Evolutionary conservation across 73 alveolate genomes (phyloP), one percentile per base, ranked within the genome.

Genomic region (Tetrahymena borealis): DNA sequence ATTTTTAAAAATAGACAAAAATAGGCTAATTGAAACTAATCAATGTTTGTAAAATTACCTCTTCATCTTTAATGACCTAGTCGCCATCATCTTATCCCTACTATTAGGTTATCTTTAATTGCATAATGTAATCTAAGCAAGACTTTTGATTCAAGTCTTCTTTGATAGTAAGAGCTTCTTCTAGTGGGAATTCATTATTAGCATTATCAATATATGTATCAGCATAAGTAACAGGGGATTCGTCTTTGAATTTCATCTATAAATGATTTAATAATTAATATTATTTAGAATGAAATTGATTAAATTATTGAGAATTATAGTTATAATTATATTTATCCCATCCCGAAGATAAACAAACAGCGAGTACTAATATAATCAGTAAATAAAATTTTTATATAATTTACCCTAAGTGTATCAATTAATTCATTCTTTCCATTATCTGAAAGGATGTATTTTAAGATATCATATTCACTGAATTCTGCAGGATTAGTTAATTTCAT

Each of bases 341-440:
- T n/a, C n/a, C n/a, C n/a, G n/a, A n/a, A n/a, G n/a, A n/a, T n/a
- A n/a, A n/a, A n/a, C n/a, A n/a, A n/a, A n/a, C n/a, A n/a, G n/a
- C n/a, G n/a, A n/a, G n/a, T n/a, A n/a, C n/a, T n/a, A 43, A 43
- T 43, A n/a, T 15, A 4, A 93, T 94, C 94, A 15, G 98, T 97
- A 39, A 93, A 93, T 32, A 93, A 95, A 91, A 94, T 91, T 15
- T 93, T 95, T 32, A 95, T 96, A 38, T 94, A 91, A 78, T 95
- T 91, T 41, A 96, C 96, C 78, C 91, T 78, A 90, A 93, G 94
- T 78, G 96, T 95, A 94, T 97, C 99, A 11, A 97, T 96, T n/a
- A 96, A 96, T 41, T 92, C 96, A 43, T 97, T 97, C 78, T 91
- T 78, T 5, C 96, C 98, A 79, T 94, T 78, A 33, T 93, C 96